Conservation (phyloP, 805 yeast genomes). For the Torulaspora franciscae region DNA sequence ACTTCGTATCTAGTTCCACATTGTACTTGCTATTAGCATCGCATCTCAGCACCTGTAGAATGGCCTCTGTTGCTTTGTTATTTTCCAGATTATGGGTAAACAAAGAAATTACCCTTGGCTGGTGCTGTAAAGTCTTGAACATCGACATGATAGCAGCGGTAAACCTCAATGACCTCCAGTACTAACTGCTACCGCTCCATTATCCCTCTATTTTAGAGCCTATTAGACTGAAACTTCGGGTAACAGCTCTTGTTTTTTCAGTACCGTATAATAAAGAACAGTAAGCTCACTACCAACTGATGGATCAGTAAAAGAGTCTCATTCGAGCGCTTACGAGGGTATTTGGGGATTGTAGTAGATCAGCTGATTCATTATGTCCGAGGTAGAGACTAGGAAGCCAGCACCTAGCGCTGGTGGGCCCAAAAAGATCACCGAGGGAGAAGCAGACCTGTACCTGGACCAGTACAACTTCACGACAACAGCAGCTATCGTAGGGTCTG, state of each 20-base stretch:
- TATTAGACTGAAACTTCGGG: not conserved
- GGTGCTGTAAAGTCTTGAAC: constrained; percentile 43
- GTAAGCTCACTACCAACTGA: not conserved
- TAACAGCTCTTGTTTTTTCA: constrained; percentile 2
- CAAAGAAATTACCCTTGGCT: constrained; percentile 45
- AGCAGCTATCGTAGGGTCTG: constrained; percentile 84
- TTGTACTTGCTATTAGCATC: constrained; percentile 17
- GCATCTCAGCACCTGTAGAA: constrained; percentile 17
- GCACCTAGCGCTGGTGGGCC: constrained; percentile 6
- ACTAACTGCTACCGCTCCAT: not conserved
- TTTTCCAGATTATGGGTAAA: constrained; percentile 33
- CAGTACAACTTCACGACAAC: constrained; percentile 83
- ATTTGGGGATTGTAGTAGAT: not conserved
- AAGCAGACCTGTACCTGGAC: constrained; percentile 61
- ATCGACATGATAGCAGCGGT: constrained; percentile 38
- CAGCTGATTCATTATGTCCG: constrained; percentile 3
- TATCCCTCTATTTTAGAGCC: constrained; percentile 1
- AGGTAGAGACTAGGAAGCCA: not conserved
- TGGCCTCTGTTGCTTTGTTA: constrained; percentile 22
- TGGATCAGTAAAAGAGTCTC: not conserved
- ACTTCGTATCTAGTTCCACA: constrained; percentile 23
- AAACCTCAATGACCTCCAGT: not conserved
- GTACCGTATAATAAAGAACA: not conserved
- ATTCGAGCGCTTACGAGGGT: not conserved
- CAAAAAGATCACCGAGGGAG: constrained; percentile 38